Base-by-base conservation (phyloP, 106 monocot genomes). In the Alisma plantagoaquatica region DNA sequence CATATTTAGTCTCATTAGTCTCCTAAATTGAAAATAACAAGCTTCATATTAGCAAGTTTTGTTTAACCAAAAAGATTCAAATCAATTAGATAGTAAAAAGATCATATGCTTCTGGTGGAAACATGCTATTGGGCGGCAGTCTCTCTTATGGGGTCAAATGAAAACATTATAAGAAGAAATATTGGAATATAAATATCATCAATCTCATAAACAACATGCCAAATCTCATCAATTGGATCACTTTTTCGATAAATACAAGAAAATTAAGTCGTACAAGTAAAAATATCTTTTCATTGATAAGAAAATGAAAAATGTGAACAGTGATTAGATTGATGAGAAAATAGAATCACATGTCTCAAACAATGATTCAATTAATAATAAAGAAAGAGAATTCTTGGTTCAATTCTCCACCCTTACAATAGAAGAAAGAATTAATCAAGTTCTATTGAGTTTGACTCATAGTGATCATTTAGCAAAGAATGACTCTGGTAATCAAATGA, bases 381-480 rank as follows among this genome's bases (percentile, higher is more conserved):
- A 50, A 50, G 50, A 50, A 50, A 50, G 50, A 50, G 50, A 50
- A 50, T 23, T 50, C 50, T 50, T 50, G 23, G 50, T 50, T 50
- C 45, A 11, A 18, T 46, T 46, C 45, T 38, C 31, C 35, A 38
- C 35, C 35, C 35, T 38, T 7, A 38, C 14, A 14, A 38, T 14
- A 44, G 17, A 46, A 52, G 57, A 57, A 54, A 56, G 45, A 24
- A 56, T 56, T 28, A 50, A 62, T 62, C 33, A 50, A 45, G 33
- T 35, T 66, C 56, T 57, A 66, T 56, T 66, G 32, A 66, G 55
- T 66, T 20, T 46, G 46, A 54, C 33, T 57, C 66, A 55, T 31
- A 56, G 48, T 56, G 56, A 66, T 57, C 47, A n/a, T 44, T 66
- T 56, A 63, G 50, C 48, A 57, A 66, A 56, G 29, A 56, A 66